These are phyloP conservation scores for Trypanosoma boissoni DNA, from an alignment of 208 protist genomes.

Conservation along the genomic window DNA sequence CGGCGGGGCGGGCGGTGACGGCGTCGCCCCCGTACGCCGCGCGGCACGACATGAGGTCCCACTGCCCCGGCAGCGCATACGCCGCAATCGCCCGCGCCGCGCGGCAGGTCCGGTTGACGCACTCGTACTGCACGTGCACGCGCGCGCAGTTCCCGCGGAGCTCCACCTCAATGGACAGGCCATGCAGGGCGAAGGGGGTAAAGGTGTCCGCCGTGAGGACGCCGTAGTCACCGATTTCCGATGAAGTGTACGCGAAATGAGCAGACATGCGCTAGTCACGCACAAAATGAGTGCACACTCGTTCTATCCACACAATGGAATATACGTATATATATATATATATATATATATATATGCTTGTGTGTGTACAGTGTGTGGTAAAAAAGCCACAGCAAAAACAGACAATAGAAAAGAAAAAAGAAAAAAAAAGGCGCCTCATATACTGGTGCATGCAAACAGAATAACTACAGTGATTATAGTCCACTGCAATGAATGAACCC, in stretches of 20 bases:
- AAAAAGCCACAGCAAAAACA: neutral
- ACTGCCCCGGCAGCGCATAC: constrained; percentile 56
- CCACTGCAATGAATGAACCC: too few species aligned
- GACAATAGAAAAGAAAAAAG: neutral
- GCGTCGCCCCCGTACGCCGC: constrained; percentile 37
- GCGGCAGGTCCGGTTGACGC: constrained; percentile 53
- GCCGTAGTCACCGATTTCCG: constrained; percentile 37
- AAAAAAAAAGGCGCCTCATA: neutral
- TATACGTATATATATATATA: neutral
- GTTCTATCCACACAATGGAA: neutral
- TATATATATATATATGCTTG: neutral
- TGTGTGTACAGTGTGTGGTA: neutral
- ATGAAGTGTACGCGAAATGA: constrained; percentile 47
- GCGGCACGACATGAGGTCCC: constrained; percentile 38
- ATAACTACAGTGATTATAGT: too few species aligned
- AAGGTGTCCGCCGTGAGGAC: constrained; percentile 44
- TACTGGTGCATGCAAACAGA: too few species aligned
- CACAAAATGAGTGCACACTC: too few species aligned
- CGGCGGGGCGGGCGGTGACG: constrained; percentile 19
- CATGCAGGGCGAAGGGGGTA: constrained; percentile 58
- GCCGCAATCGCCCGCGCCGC: constrained; percentile 59
- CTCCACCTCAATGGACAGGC: constrained; percentile 40
- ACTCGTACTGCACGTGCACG: constrained; percentile 58
- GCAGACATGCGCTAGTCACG: too few species aligned
- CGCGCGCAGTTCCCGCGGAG: constrained; percentile 49